Conservation (phyloP, 2,329 filamentous ascomycete species). For the Verticillium zaregamsianum region DNA sequence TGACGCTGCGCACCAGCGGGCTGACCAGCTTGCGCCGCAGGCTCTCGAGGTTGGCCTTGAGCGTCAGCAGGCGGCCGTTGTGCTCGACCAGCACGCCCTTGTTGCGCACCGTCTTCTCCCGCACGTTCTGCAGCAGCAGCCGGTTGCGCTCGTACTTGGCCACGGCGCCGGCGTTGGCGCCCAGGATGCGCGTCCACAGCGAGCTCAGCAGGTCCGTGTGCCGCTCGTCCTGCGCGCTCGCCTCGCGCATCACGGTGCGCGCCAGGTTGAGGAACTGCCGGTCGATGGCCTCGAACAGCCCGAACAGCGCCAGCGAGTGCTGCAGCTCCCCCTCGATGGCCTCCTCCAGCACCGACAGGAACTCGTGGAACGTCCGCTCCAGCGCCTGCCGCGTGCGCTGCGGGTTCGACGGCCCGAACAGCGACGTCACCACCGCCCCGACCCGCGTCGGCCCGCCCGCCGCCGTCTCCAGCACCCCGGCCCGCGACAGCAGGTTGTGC, state of each 20-base stretch:
- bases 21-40: conserved; percentile 78
- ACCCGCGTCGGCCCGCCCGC: conserved; percentile 60
- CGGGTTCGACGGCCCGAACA: conserved; percentile 77
- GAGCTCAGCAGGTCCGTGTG: conserved; percentile 79
- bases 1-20: conserved; percentile 70
- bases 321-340: conserved; percentile 81
- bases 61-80: conserved; percentile 74
- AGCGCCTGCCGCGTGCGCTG: conserved; percentile 78
- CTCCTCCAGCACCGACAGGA: conserved; percentile 82
- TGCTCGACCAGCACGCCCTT: conserved; percentile 84
- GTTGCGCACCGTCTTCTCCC: conserved; percentile 79
- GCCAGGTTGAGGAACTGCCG: conserved; percentile 85
- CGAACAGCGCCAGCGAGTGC: conserved; percentile 75
- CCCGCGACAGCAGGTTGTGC: conserved; percentile 67
- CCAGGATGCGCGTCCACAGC: conserved; percentile 82
- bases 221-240: conserved; percentile 72
- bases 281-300: conserved; percentile 89
- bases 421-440: conserved; percentile 62
- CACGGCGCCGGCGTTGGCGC: conserved; percentile 68
- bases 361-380: conserved; percentile 83
- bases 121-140: conserved; percentile 70
- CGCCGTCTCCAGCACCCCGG: conserved; percentile 54
- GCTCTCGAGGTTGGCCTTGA: conserved; percentile 85
- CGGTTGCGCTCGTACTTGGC: conserved; percentile 91
- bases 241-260: conserved; percentile 79